phyloP scores from a whole-genome alignment of 1,284 basidiomycete species.

The Naganishia cerealis region DNA sequence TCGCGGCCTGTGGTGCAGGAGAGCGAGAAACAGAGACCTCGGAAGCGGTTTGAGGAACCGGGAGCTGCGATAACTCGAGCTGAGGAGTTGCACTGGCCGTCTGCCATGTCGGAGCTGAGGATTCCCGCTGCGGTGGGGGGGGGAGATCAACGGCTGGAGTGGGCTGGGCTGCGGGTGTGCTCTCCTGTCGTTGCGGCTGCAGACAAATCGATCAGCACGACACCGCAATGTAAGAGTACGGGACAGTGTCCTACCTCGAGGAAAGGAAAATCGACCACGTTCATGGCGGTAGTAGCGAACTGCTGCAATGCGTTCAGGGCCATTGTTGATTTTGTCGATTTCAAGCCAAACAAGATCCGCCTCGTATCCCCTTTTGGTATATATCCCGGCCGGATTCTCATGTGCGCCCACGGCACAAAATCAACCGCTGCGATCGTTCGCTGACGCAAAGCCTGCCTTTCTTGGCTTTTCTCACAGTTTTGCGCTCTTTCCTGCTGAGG shows the following conservation, averaged over 20 bases:
- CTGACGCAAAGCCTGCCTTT: no score
- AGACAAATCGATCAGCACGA: background rate
- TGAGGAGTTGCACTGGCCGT: background rate
- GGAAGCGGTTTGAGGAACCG: background rate
- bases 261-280: conserved; percentile 4
- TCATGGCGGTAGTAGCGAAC: conserved; percentile 17
- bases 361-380: no score
- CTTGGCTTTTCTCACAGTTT: no score
- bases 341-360: no score
- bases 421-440: no score
- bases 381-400: no score
- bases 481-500: no score
- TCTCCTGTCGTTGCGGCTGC: background rate
- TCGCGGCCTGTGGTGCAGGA: background rate
- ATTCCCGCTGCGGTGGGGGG: background rate
- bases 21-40: background rate
- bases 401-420: no score
- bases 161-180: conserved; percentile 1
- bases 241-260: background rate
- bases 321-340: background rate
- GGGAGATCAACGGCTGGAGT: background rate
- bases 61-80: background rate
- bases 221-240: background rate
- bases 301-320: conserved; percentile 20
- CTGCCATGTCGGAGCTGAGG: conserved; percentile 6